A percentile compares a stretch with the other conserved stretches of the same genome.
These are phyloP conservation scores for Fusarium luffae DNA, from an alignment of 2,329 filamentous ascomycete species.

Conservation along the genomic window DNA sequence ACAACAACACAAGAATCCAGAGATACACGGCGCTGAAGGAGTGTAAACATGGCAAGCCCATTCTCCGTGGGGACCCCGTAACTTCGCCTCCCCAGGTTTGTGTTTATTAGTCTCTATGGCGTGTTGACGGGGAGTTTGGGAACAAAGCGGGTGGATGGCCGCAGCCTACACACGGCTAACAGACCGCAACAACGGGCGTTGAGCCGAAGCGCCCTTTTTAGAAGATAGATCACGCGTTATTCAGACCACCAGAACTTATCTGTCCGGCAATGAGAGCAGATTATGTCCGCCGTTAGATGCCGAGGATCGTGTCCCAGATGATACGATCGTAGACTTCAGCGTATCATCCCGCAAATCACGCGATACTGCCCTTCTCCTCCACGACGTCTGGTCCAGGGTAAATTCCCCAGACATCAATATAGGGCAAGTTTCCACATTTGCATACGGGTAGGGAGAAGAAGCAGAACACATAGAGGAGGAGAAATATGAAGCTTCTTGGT, in stretches of 20 bases:
- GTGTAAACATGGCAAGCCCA: background rate
- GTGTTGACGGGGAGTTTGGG: slow-evolving; percentile 7
- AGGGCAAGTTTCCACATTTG: slow-evolving; percentile 3
- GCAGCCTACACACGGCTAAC: background rate
- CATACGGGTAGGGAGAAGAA: slow-evolving; percentile 10
- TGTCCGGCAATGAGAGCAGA: background rate
- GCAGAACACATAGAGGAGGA: slow-evolving; percentile 11
- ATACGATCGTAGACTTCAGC: slow-evolving; percentile 32
- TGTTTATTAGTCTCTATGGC: background rate
- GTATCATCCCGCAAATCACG: slow-evolving; percentile 33
- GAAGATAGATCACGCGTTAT: slow-evolving; percentile 36
- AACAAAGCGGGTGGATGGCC: slow-evolving; percentile 4
- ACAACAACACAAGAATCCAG: background rate
- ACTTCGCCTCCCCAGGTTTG: slow-evolving; percentile 13
- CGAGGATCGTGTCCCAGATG: slow-evolving; percentile 32
- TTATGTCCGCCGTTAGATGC: slow-evolving; percentile 33
- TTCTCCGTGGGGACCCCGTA: slow-evolving; percentile 26
- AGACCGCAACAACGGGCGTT: slow-evolving; percentile 12
- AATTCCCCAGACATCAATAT: slow-evolving; percentile 27
- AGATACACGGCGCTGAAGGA: background rate
- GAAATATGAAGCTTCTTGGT: slow-evolving; percentile 1
- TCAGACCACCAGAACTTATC: slow-evolving; percentile 13
- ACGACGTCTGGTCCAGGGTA: background rate
- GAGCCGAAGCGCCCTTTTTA: slow-evolving; percentile 8
- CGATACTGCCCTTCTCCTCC: slow-evolving; percentile 24